Evolutionary conservation across 306 rosid genomes (phyloP).

Genomic region (Oemleria cerasiformis): DNA sequence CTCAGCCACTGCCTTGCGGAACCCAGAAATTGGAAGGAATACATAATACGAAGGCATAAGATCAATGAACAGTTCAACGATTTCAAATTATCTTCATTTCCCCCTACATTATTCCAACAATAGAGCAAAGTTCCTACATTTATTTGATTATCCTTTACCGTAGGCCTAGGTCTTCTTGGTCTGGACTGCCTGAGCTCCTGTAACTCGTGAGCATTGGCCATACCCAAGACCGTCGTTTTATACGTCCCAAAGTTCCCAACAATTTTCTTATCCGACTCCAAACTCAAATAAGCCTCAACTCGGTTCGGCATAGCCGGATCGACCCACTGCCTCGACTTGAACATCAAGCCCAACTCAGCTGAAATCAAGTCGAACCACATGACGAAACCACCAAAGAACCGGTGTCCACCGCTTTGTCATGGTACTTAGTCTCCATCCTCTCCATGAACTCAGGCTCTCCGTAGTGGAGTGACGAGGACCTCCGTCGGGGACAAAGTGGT

Average conservation of each 20-base stretch:
- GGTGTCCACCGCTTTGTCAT: conserved; percentile 33
- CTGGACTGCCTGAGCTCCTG: conserved; percentile 63
- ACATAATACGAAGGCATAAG: no score
- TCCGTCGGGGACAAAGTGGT: no score
- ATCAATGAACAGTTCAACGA: no score
- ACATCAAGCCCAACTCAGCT: conserved; percentile 79
- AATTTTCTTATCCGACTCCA: no score
- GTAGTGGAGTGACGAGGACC: no score
- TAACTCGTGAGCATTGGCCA: conserved; percentile 53
- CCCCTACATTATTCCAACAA: not conserved
- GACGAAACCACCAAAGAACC: conserved; percentile 74
- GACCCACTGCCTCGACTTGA: conserved; percentile 70
- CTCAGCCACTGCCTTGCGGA: no score
- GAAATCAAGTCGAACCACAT: conserved; percentile 89
- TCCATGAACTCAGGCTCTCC: no score
- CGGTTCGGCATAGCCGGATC: conserved; percentile 41
- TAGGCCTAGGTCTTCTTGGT: conserved; percentile 65
- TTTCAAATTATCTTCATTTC: not conserved
- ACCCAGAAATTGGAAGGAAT: not conserved
- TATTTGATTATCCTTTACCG: conserved; percentile 54
- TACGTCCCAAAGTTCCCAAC: conserved; percentile 74
- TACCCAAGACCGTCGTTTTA: conserved; percentile 73
- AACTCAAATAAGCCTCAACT: conserved; percentile 61
- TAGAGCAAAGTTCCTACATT: not conserved
- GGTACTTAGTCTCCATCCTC: conserved; percentile 52